phyloP scores from a whole-genome alignment of 106 monocot genomes.

The Dioscorea zingiberensis region DNA sequence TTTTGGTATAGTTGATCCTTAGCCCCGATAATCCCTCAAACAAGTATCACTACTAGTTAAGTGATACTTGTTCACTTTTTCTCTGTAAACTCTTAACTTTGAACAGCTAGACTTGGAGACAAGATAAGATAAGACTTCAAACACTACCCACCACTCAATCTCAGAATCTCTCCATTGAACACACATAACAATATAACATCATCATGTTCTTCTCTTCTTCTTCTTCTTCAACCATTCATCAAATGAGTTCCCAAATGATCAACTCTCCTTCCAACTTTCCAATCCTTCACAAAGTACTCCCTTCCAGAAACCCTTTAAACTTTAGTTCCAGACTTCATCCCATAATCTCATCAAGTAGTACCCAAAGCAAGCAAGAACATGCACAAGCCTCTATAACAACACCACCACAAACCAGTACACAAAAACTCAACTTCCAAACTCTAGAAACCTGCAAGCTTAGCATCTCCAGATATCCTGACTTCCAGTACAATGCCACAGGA shows the following conservation, averaged over 20 bases:
- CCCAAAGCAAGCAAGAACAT: constrained; percentile 6
- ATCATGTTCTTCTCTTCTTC: background rate
- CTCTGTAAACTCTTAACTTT: too few species aligned
- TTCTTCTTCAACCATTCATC: background rate
- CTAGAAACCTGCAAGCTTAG: constrained; percentile 53
- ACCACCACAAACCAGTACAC: background rate
- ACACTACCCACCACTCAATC: background rate
- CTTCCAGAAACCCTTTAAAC: background rate
- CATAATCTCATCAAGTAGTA: constrained; percentile 1
- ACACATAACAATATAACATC: background rate
- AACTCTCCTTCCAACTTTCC: background rate
- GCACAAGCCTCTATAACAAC: background rate
- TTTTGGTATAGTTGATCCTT: too few species aligned
- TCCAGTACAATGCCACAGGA: constrained; percentile 62
- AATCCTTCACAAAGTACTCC: background rate
- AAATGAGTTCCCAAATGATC: background rate
- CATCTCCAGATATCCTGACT: constrained; percentile 64
- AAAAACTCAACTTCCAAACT: constrained; percentile 34
- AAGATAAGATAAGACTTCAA: background rate
- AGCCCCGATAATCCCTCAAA: too few species aligned
- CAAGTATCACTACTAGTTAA: too few species aligned
- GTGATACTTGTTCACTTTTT: too few species aligned
- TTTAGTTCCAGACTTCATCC: background rate
- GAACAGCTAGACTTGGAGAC: too few species aligned
- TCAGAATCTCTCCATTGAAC: background rate